Percentiles rank a stretch among this genome's conserved stretches.
phyloP scores from a whole-genome alignment of 2,329 filamentous ascomycete genomes.

The Neoascochyta sp. region DNA sequence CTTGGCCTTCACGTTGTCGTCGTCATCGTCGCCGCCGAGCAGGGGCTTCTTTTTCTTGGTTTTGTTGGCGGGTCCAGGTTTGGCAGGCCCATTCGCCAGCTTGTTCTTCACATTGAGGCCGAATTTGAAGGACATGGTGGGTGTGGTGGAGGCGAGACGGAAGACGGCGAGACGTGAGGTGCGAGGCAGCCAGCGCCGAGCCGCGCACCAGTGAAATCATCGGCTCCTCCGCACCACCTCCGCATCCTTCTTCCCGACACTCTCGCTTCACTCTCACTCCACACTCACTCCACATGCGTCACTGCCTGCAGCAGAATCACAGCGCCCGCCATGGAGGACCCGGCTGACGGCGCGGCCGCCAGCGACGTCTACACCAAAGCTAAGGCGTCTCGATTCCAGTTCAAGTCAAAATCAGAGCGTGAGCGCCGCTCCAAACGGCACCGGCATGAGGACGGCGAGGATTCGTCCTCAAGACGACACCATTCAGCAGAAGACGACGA shows the following conservation, averaged over 20 bases:
- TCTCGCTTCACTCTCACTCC: conserved; percentile 1
- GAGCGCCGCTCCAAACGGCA: conserved; percentile 21
- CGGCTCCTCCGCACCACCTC: conserved; percentile 23
- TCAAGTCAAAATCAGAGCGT: conserved; percentile 33
- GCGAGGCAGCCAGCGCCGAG: conserved; percentile 17
- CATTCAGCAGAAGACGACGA: conserved; percentile 11
- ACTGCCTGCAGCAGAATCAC: conserved; percentile 7
- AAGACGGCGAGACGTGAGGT: conserved; percentile 2
- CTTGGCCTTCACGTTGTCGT: conserved; percentile 51
- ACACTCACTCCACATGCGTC: conserved; percentile 14
- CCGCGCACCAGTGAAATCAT: conserved; percentile 25
- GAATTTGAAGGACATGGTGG: conserved; percentile 46
- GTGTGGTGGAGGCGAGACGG: conserved; percentile 5
- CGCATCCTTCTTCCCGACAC: conserved; percentile 8
- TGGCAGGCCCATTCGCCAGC: conserved; percentile 15
- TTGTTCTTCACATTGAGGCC: conserved; percentile 63
- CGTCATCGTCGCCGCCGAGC: conserved; percentile 51
- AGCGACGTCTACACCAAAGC: conserved; percentile 22
- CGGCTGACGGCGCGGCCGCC: conserved; percentile 17
- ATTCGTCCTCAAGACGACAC: conserved; percentile 12
- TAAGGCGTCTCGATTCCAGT: conserved; percentile 38
- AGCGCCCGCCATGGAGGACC: conserved; percentile 27
- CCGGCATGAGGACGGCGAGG: conserved; percentile 8
- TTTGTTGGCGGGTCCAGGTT: conserved; percentile 25
- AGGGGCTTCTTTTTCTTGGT: conserved; percentile 17